Evolutionary conservation across 768 basidiomycete genomes (phyloP), one percentile per base, ranked within the genome.

Genomic region (Phaeolepiota aurea): DNA sequence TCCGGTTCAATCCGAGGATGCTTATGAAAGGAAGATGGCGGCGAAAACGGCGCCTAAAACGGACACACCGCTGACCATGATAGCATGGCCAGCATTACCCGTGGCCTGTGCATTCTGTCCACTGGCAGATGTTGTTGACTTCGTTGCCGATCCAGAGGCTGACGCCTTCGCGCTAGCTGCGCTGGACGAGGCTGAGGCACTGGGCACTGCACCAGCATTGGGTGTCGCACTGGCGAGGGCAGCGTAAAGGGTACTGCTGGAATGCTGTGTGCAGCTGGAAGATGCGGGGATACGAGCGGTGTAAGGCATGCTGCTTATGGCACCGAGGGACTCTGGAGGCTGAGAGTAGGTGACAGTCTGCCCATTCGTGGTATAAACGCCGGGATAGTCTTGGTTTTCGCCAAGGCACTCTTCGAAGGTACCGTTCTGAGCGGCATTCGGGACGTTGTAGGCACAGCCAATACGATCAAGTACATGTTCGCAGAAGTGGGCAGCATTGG

Each of bases 401-500:
- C 76, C 76, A 3, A 69, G 50, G 61, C 86, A 88, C 10, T 64
- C 57, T 45, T 76, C 73, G 58, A 84, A 89, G 1, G 63, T 62
- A 28, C 69, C 72, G 34, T 78, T 63, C 38, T 68, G 51, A 38
- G 82, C 80, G 20, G 63, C 56, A 58, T 73, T 77, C 16, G 86
- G 86, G 14, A 72, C 79, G 55, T 87, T 88, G 64, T 76, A 87
- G 9, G 47, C 49, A 47, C 82, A 79, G 3, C 87, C 87, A 39
- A 87, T 79, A 47, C 80, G 81, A 52, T 87, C 84, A 39, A 64
- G 80, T 45, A 75, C 69, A 68, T 90, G 81, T 53, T 85, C 65
- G 64, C 87, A 89, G 52, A 58, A 72, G 18, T 64, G 55, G 2
- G 66, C 63, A 1, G 71, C 68, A 48, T 77, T 68, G 22, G 71